Percentiles rank a stretch among this genome's conserved stretches.
Evolutionary conservation across 768 basidiomycete genomes (phyloP).

Genomic region (Trametes maxima): DNA sequence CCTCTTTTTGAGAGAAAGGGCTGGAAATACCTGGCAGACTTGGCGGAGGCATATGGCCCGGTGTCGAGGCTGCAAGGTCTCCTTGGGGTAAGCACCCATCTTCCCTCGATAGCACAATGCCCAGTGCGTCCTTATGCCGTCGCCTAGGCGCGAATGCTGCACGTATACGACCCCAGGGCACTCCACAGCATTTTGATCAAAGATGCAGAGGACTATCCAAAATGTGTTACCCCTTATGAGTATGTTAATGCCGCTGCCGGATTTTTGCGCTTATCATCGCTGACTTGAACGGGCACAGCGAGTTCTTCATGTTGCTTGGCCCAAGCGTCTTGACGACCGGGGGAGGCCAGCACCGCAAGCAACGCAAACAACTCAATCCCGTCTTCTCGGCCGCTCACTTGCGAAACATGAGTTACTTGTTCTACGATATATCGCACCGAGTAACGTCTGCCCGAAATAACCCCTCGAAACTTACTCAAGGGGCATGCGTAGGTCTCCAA

Average conservation of each 20-base stretch:
- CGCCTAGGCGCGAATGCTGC: slow-evolving; percentile 47
- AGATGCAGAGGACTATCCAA: slow-evolving; percentile 45
- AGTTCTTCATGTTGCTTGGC: slow-evolving; percentile 11
- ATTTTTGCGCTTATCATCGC: too few species aligned
- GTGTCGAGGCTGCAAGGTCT: slow-evolving; percentile 48
- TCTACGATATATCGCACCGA: slow-evolving; percentile 22
- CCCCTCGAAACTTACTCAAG: background rate
- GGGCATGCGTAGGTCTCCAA: slow-evolving; percentile 19
- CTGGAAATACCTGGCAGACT: background rate
- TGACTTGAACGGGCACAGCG: background rate
- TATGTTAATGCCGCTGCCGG: background rate
- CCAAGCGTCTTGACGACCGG: slow-evolving; percentile 18
- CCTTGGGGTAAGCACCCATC: slow-evolving; percentile 41
- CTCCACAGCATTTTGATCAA: slow-evolving; percentile 50
- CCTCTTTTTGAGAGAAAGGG: background rate
- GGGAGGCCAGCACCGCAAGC: slow-evolving; percentile 23
- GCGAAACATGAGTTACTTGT: slow-evolving; percentile 26
- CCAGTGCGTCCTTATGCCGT: background rate
- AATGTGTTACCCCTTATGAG: background rate
- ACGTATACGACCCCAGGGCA: slow-evolving; percentile 50
- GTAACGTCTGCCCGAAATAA: background rate
- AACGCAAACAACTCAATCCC: slow-evolving; percentile 27
- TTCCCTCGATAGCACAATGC: background rate
- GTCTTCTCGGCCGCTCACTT: slow-evolving; percentile 28
- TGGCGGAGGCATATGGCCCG: slow-evolving; percentile 38